Conservation (phyloP, 768 basidiomycete genomes). For the Boletus sensibilis region DNA sequence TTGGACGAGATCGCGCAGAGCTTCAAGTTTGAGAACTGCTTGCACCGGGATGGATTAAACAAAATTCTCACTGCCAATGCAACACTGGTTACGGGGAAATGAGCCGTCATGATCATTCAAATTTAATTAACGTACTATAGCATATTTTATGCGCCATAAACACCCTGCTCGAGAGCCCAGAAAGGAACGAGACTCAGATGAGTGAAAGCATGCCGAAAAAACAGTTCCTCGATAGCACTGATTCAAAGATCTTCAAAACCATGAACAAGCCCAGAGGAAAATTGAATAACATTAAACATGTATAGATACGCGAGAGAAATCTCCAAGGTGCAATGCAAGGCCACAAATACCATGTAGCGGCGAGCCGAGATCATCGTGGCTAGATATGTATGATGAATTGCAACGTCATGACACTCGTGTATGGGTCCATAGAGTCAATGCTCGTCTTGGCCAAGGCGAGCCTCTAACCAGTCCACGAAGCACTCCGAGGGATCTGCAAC, state of each 20-base stretch:
- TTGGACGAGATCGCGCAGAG: conserved; percentile 73
- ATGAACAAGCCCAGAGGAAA: neutral
- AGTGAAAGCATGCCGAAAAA: neutral
- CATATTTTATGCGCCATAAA: neutral
- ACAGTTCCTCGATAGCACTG: neutral
- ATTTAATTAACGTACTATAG: neutral
- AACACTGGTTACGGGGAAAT: conserved; percentile 5
- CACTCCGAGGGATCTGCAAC: conserved; percentile 30
- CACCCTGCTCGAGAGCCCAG: neutral
- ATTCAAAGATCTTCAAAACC: too few species aligned
- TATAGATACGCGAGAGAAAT: neutral
- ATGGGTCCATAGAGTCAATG: conserved; percentile 20
- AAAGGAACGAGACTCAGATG: neutral
- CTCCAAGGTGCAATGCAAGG: neutral
- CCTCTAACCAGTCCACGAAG: conserved; percentile 49
- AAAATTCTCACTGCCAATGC: conserved; percentile 48
- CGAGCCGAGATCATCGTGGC: neutral
- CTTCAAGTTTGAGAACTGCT: conserved; percentile 69
- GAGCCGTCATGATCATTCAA: neutral
- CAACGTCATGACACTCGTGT: neutral
- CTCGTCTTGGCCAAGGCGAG: conserved; percentile 11
- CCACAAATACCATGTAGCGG: neutral
- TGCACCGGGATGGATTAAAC: conserved; percentile 67
- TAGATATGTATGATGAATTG: neutral
- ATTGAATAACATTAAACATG: neutral